Conservation (phyloP, 495 filamentous ascomycete species). For the Lepraria neglecta region DNA sequence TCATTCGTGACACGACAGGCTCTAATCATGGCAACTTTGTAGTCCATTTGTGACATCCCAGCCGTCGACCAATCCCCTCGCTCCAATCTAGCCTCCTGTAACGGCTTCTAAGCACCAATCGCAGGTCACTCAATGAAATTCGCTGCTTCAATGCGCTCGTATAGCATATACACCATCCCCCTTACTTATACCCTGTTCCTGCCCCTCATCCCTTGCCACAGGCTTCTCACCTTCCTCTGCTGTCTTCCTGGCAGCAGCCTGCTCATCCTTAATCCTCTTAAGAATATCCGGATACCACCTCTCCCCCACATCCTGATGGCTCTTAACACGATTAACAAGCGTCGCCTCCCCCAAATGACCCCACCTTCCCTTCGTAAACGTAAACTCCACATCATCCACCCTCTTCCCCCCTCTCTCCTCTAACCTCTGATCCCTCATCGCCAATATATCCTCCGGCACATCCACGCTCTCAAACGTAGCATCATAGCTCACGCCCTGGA, state of each 20-base stretch:
- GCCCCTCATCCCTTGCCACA: neutral
- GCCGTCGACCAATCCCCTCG: no score
- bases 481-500: conserved; percentile 83
- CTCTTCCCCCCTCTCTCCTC: conserved; percentile 42
- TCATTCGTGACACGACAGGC: no score
- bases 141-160: conserved; percentile 2
- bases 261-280: conserved; percentile 26
- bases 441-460: conserved; percentile 61
- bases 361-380: conserved; percentile 61
- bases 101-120: no score
- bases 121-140: no score
- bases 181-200: neutral
- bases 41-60: no score
- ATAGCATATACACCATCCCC: conserved; percentile 4
- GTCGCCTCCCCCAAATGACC: conserved; percentile 44
- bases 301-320: conserved; percentile 84
- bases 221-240: neutral
- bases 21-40: no score
- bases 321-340: conserved; percentile 74
- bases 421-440: conserved; percentile 48
- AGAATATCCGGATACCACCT: conserved; percentile 75
- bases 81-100: no score
- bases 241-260: conserved; percentile 12
- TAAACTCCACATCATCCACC: conserved; percentile 72
- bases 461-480: conserved; percentile 67